Evolutionary conservation across 2,329 filamentous ascomycete genomes (phyloP).

Genomic region (Cryphonectria naterciae): DNA sequence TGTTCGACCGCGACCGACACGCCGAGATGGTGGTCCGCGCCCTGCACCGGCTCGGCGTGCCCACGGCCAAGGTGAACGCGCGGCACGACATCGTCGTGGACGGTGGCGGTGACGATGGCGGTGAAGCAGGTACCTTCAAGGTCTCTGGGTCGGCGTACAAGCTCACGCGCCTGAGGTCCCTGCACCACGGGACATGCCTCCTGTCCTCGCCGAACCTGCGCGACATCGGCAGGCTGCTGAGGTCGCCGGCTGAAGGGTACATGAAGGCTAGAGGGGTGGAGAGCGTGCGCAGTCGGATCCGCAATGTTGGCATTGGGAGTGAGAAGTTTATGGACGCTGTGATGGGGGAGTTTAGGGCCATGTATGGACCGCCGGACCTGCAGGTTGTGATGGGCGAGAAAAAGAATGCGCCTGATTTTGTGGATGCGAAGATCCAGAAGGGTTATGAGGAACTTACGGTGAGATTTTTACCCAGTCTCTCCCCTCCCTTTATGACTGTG

Average conservation of each 20-base stretch:
- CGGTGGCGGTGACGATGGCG: constrained; percentile 33
- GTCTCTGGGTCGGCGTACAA: constrained; percentile 96
- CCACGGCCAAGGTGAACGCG: constrained; percentile 75
- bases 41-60: constrained; percentile 61
- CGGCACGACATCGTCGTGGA: constrained; percentile 91
- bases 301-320: constrained; percentile 69
- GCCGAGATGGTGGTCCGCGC: constrained; percentile 93
- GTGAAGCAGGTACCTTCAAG: constrained; percentile 60
- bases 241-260: constrained; percentile 76
- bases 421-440: constrained; percentile 56
- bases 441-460: constrained; percentile 67
- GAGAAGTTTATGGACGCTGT: constrained; percentile 59
- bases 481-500: too few relatives aligned
- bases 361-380: constrained; percentile 61
- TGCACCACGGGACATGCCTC: constrained; percentile 94
- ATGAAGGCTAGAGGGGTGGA: constrained; percentile 86
- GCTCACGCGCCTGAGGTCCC: constrained; percentile 75
- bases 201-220: constrained; percentile 75
- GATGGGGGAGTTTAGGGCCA: constrained; percentile 64
- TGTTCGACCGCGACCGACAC: constrained; percentile 84
- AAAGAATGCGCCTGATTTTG: constrained; percentile 45
- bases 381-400: constrained; percentile 52
- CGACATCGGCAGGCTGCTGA: constrained; percentile 70
- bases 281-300: constrained; percentile 83
- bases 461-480: constrained; percentile 31